Percentiles rank a stretch among this genome's conserved stretches.
Evolutionary conservation across 352 stramenopile genomes (phyloP).

Genomic region (Phytophthora pinifolia): DNA sequence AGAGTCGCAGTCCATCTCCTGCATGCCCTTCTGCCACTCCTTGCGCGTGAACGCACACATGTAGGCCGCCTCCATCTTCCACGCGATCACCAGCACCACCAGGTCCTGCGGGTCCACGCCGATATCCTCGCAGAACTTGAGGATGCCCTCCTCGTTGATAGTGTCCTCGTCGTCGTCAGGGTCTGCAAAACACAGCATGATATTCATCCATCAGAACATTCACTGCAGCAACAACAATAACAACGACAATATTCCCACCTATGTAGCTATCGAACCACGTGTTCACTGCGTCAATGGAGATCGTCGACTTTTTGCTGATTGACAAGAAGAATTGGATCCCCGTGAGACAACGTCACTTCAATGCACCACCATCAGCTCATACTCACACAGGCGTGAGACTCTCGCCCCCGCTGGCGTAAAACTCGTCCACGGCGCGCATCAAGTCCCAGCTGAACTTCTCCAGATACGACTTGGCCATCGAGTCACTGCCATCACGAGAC

Average conservation of each 20-base stretch:
- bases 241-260: slow-evolving; percentile 22
- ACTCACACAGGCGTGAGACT: slow-evolving; percentile 25
- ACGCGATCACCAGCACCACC: slow-evolving; percentile 82
- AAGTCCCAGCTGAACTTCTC: slow-evolving; percentile 83
- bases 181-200: slow-evolving; percentile 14
- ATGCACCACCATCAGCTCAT: background rate
- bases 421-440: slow-evolving; percentile 76
- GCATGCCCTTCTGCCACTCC: slow-evolving; percentile 83
- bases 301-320: slow-evolving; percentile 30
- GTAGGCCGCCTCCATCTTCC: slow-evolving; percentile 85
- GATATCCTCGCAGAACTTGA: slow-evolving; percentile 83
- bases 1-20: slow-evolving; percentile 75
- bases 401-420: slow-evolving; percentile 68
- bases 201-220: background rate
- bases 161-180: slow-evolving; percentile 58
- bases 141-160: slow-evolving; percentile 75
- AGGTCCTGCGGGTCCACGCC: slow-evolving; percentile 76
- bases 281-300: slow-evolving; percentile 47
- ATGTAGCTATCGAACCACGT: slow-evolving; percentile 73
- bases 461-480: slow-evolving; percentile 67
- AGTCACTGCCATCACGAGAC: slow-evolving; percentile 39
- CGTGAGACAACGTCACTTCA: background rate
- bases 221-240: background rate
- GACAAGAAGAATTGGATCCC: background rate
- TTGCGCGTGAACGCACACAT: slow-evolving; percentile 88